phyloP scores from a whole-genome alignment of 352 stramenopile genomes.

The Globisporangium paroecandrum region DNA sequence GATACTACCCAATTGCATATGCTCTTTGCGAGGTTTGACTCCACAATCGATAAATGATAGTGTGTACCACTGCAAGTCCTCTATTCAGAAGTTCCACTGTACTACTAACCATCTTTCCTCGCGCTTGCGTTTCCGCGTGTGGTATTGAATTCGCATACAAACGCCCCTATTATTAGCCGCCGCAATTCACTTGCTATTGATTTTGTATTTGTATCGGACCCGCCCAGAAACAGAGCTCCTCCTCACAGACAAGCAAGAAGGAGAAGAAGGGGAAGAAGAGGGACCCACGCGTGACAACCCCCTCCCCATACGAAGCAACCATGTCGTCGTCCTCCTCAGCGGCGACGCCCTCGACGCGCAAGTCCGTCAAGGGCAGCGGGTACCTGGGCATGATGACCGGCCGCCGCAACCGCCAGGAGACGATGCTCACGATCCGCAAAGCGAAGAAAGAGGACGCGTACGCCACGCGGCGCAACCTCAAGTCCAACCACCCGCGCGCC shows the following conservation, averaged over 20 bases:
- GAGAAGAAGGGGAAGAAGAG: not conserved
- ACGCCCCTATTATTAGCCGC: not conserved
- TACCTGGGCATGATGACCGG: conserved; percentile 71
- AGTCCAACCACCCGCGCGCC: conserved; percentile 61
- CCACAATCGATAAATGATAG: not conserved
- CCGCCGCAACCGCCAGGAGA: conserved; percentile 81
- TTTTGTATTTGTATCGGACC: not conserved
- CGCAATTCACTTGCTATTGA: not conserved
- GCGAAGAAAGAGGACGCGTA: conserved; percentile 89
- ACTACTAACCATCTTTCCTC: not conserved
- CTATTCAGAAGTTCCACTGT: not conserved
- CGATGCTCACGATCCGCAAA: conserved; percentile 85
- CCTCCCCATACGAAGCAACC: not conserved
- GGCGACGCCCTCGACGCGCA: conserved; percentile 27
- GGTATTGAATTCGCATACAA: not conserved
- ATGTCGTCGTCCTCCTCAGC: conserved; percentile 7
- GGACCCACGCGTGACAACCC: not conserved
- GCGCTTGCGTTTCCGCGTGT: not conserved
- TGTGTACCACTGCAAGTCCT: not conserved
- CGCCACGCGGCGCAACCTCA: conserved; percentile 81
- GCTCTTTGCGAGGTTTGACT: not conserved
- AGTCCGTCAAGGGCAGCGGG: conserved; percentile 73
- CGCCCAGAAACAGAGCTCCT: not conserved
- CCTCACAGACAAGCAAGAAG: not conserved
- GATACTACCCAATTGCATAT: not conserved